Evolutionary conservation across 805 yeast genomes (phyloP).

Genomic region (Wickerhamiella allomyrinae): DNA sequence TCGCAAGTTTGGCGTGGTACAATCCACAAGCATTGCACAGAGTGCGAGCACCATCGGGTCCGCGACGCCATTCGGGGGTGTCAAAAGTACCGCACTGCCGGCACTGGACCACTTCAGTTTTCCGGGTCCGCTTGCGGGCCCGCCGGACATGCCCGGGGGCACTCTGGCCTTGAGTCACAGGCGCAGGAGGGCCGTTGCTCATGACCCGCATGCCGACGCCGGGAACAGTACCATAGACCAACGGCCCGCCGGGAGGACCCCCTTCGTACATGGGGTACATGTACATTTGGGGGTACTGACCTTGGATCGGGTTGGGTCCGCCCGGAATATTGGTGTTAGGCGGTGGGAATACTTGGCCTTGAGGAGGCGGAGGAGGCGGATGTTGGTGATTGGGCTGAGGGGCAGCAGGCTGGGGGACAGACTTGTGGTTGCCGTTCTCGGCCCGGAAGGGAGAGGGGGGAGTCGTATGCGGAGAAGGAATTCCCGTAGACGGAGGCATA

Average conservation of each 20-base stretch:
- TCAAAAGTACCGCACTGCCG: conserved; percentile 39
- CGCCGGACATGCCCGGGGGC: no score
- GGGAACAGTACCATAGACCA: not conserved
- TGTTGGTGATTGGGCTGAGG: no score
- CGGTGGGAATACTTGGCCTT: no score
- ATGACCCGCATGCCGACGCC: not conserved
- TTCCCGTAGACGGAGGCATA: no score
- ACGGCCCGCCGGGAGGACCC: not conserved
- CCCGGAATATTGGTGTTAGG: no score
- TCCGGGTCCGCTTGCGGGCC: conserved; percentile 1
- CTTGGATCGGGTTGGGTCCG: not conserved
- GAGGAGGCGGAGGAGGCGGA: no score
- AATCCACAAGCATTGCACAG: conserved; percentile 77
- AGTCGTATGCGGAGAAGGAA: no score
- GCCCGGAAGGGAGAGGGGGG: no score
- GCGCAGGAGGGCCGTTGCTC: not conserved
- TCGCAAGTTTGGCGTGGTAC: conserved; percentile 52
- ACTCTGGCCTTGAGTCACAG: not conserved
- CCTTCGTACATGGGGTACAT: not conserved
- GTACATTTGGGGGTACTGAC: not conserved
- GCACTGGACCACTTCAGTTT: conserved; percentile 21
- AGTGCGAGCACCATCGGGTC: conserved; percentile 64
- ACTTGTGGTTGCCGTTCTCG: no score
- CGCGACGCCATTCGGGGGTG: conserved; percentile 78
- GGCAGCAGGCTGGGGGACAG: no score